These are phyloP conservation scores for Fagopyrum esculentum DNA, from an alignment of 148 eudicot species.

Conservation along the genomic window DNA sequence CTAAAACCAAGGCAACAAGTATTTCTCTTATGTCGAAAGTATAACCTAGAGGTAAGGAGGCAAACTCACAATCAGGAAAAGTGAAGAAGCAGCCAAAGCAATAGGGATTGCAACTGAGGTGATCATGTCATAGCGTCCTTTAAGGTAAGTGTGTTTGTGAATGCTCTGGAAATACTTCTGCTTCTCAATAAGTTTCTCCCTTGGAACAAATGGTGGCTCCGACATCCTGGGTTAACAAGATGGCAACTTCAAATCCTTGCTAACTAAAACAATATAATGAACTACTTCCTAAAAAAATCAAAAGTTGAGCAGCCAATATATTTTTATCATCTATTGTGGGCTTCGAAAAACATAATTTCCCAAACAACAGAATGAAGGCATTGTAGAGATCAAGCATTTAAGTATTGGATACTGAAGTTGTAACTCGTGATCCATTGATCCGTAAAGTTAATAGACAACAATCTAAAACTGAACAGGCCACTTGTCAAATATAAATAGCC, in stretches of 20 bases:
- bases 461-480: neutral
- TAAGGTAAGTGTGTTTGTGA: constrained; percentile 51
- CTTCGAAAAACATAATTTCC: neutral
- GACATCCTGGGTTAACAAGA: constrained; percentile 45
- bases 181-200: constrained; percentile 61
- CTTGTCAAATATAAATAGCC: neutral
- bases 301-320: neutral
- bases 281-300: neutral
- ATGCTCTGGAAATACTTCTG: constrained; percentile 48
- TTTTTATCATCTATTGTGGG: neutral
- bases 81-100: constrained; percentile 42
- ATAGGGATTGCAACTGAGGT: constrained; percentile 72
- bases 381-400: neutral
- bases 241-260: neutral
- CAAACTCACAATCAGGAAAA: constrained; percentile 44
- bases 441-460: neutral
- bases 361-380: neutral
- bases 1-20: neutral
- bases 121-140: constrained; percentile 57
- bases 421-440: neutral
- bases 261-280: neutral
- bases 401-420: neutral
- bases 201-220: constrained; percentile 53
- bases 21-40: neutral
- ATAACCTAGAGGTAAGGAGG: neutral